phyloP scores from a whole-genome alignment of 129 eudicot genomes.

The Flaveria trinervia region DNA sequence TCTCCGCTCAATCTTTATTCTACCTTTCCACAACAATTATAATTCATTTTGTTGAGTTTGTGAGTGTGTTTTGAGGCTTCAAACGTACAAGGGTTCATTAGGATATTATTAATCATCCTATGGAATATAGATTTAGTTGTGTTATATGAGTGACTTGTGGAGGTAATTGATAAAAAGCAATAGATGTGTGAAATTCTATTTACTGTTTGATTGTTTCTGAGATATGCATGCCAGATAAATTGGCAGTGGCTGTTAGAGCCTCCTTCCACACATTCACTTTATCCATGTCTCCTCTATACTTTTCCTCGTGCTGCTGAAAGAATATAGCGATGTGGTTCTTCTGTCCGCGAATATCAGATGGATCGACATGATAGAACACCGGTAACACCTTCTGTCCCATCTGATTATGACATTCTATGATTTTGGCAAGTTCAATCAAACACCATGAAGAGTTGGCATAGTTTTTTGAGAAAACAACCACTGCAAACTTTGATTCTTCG shows the following conservation, averaged over 20 bases:
- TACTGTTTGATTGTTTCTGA: neutral
- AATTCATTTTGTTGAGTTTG: too few relatives aligned
- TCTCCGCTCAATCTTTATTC: too few relatives aligned
- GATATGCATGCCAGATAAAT: neutral
- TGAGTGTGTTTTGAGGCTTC: too few relatives aligned
- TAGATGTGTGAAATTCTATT: neutral
- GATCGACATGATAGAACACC: neutral
- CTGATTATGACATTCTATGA: neutral
- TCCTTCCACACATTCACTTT: neutral
- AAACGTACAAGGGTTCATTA: too few relatives aligned
- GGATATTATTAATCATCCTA: too few relatives aligned
- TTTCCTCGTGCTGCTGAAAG: neutral
- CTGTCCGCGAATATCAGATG: neutral
- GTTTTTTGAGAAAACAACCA: neutral
- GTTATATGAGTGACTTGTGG: too few relatives aligned
- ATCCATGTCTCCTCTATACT: neutral
- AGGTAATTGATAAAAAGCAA: neutral
- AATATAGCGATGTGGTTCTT: neutral
- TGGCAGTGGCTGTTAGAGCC: neutral
- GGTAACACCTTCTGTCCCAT: neutral
- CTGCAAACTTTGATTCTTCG: neutral
- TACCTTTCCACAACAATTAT: too few relatives aligned
- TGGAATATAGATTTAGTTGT: too few relatives aligned
- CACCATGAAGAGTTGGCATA: constrained; percentile 1
- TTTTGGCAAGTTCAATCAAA: neutral